phyloP scores from a whole-genome alignment of 352 stramenopile genomes.

The Peronospora farinosa region DNA sequence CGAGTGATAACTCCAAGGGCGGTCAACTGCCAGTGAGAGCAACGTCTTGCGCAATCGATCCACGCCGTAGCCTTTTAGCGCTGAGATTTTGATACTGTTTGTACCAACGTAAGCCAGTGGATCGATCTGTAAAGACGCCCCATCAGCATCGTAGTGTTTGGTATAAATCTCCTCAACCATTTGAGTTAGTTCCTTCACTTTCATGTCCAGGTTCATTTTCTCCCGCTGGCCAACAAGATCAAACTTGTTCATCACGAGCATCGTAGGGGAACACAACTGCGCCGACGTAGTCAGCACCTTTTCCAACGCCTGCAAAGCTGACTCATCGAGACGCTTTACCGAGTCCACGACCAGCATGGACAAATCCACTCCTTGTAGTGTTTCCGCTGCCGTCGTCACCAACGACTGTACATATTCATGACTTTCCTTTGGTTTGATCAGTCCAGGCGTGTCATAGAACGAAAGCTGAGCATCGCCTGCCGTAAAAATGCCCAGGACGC shows the following conservation, averaged over 20 bases:
- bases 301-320: conserved; percentile 65
- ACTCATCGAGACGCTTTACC: conserved; percentile 75
- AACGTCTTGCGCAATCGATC: conserved; percentile 56
- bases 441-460: conserved; percentile 83
- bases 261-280: conserved; percentile 64
- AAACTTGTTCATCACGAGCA: conserved; percentile 86
- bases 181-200: conserved; percentile 69
- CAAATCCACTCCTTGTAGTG: conserved; percentile 75
- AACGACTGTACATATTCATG: conserved; percentile 79
- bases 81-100: conserved; percentile 75
- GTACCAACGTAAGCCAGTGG: conserved; percentile 67
- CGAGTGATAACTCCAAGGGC: conserved; percentile 80
- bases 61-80: conserved; percentile 64
- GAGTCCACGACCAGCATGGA: conserved; percentile 82
- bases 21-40: conserved; percentile 58
- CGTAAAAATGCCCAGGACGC: conserved; percentile 72
- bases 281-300: conserved; percentile 78
- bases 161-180: conserved; percentile 80
- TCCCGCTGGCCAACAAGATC: conserved; percentile 56
- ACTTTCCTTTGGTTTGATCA: conserved; percentile 84
- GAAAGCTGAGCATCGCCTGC: conserved; percentile 66
- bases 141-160: conserved; percentile 53
- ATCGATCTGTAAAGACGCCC: conserved; percentile 47
- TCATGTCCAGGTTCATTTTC: conserved; percentile 48
- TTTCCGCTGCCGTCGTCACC: conserved; percentile 71